These are phyloP conservation scores for Colletotrichum incanum DNA, from an alignment of 2,329 filamentous ascomycete genomes.

Conservation along the genomic window DNA sequence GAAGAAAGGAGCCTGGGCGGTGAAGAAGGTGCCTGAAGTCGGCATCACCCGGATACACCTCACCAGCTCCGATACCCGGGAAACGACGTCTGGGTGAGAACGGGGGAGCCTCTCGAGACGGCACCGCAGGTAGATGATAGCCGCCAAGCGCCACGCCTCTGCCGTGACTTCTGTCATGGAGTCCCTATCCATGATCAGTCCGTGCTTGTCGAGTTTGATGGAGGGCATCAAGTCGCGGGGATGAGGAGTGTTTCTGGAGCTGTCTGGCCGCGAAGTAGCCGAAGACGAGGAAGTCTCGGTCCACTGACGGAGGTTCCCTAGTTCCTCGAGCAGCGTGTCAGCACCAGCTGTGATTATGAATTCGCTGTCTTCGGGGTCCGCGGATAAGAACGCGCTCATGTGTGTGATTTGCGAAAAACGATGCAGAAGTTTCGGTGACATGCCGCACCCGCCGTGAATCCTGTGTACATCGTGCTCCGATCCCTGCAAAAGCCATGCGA, in stretches of 20 bases:
- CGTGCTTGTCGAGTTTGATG: constrained; percentile 12
- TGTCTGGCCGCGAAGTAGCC: not conserved
- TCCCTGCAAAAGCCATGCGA: constrained; percentile 58
- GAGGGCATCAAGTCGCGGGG: constrained; percentile 10
- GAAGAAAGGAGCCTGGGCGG: constrained; percentile 59
- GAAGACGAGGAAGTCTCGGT: not conserved
- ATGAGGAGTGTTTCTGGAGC: constrained; percentile 6
- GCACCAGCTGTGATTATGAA: constrained; percentile 41
- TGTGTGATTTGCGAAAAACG: constrained; percentile 57
- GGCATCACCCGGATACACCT: constrained; percentile 58
- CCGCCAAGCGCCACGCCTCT: constrained; percentile 59
- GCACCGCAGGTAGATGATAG: constrained; percentile 57
- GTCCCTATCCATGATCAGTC: constrained; percentile 30
- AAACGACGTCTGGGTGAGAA: constrained; percentile 54
- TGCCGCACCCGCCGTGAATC: constrained; percentile 60
- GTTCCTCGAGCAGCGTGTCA: constrained; percentile 47
- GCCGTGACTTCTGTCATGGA: constrained; percentile 59
- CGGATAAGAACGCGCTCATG: constrained; percentile 52
- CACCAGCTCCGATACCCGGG: constrained; percentile 52
- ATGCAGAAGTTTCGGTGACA: constrained; percentile 58
- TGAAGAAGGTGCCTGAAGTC: constrained; percentile 58
- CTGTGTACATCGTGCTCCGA: constrained; percentile 53
- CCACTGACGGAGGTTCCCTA: constrained; percentile 44
- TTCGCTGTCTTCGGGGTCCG: constrained; percentile 10
- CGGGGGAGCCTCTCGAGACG: constrained; percentile 57